A percentile compares a stretch with the other conserved stretches of the same genome.
Evolutionary conservation across 2,329 filamentous ascomycete genomes (phyloP).

Genomic region (Rhytidhysteron rufulum): DNA sequence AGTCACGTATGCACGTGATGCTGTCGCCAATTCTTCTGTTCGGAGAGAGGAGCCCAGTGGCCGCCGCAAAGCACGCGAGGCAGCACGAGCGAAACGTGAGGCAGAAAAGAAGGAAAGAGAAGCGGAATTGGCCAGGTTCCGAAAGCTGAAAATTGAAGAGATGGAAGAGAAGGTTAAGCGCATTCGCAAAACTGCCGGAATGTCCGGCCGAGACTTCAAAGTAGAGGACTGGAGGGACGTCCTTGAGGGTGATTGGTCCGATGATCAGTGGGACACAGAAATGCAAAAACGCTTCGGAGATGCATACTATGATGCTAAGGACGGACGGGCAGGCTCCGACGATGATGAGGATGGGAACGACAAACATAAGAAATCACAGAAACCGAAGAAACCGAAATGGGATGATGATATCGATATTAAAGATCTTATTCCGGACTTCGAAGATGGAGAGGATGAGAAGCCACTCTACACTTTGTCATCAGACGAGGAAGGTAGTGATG

Average conservation of each 20-base stretch:
- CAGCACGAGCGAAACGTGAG: constrained; percentile 73
- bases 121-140: constrained; percentile 76
- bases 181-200: constrained; percentile 84
- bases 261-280: constrained; percentile 83
- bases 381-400: constrained; percentile 81
- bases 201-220: constrained; percentile 62
- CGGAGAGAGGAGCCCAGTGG: constrained; percentile 76
- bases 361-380: constrained; percentile 49
- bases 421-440: constrained; percentile 83
- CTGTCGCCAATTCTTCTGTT: constrained; percentile 76
- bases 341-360: constrained; percentile 41
- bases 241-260: constrained; percentile 83
- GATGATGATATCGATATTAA: constrained; percentile 98
- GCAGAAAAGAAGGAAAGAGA: constrained; percentile 71
- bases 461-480: constrained; percentile 70
- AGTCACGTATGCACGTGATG: constrained; percentile 83
- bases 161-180: constrained; percentile 80
- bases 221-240: constrained; percentile 82
- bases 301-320: constrained; percentile 75
- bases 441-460: constrained; percentile 65
- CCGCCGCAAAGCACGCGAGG: constrained; percentile 73
- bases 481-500: constrained; percentile 26
- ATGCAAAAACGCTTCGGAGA: constrained; percentile 89
- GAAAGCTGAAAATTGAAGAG: constrained; percentile 87
- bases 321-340: constrained; percentile 37